Base-by-base conservation (phyloP, 2,329 filamentous ascomycete genomes). In the Decorospora gaudefroyi region DNA sequence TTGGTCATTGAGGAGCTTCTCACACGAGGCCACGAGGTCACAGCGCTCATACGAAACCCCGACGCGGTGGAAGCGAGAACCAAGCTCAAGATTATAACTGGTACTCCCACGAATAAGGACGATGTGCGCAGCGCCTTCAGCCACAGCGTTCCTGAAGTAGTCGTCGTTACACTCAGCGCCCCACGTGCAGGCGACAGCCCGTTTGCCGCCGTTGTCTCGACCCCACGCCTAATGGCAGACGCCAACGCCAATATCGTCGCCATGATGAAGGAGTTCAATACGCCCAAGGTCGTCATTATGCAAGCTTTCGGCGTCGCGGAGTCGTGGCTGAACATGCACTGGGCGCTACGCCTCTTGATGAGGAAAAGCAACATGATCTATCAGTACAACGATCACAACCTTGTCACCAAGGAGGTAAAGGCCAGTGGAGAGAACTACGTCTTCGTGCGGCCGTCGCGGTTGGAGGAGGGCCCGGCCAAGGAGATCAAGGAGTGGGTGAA, bases 131-230 rank as follows among this genome's bases (percentile, higher is more conserved):
- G 31, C 25, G 72, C 72, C 2, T 67, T 76, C 44, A 12, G 23
- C 7, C 27, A 45, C 10, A 49, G 48, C 21, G 31, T 22, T 3
- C 57, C 62, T 6, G 37, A 70, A 30, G 74, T 72, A 4, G 67
- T 82, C 16, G 64, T 82, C 25, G 67, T 77, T 13, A 75, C 80
- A 0, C 74, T 83, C 9, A 76, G 71, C 46, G 73, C 77, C 1
- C 70, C 71, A 4, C 73, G 78, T 22, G 64, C 63, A 5, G 71
- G 65, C 15, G 76, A 77, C 41, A 76, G 67, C 25, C 79, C 76
- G 3, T 80, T 81, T 54, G 63, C 78, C 1, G 65, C 71, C 3
- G 65, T 72, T 1, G 69, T 74, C 11, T 68, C 72, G 0, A 73
- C 76, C 0, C 67, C 68, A 0, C 67, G 72, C 3, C 64, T 81